These are phyloP conservation scores for Viridothelium virens DNA, from an alignment of 495 filamentous ascomycete genomes.

Conservation along the genomic window DNA sequence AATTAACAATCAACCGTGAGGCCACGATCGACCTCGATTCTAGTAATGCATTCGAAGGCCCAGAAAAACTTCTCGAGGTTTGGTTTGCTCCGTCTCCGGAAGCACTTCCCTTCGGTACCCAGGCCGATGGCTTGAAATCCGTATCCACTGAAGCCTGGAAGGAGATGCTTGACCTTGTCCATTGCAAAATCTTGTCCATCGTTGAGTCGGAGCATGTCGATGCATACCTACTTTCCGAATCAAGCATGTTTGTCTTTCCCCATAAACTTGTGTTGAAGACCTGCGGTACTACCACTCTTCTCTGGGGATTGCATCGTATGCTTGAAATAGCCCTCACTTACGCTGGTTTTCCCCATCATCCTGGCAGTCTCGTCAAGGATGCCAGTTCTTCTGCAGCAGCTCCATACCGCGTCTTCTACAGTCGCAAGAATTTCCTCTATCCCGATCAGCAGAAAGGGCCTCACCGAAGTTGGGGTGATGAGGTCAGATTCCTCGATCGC, in stretches of 20 bases:
- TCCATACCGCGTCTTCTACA: constrained; percentile 96
- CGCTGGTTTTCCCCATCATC: constrained; percentile 72
- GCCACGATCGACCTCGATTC: constrained; percentile 92
- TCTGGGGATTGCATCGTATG: constrained; percentile 79
- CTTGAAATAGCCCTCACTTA: constrained; percentile 81
- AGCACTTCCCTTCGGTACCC: constrained; percentile 60
- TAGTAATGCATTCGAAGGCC: constrained; percentile 94
- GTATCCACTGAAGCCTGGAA: constrained; percentile 83
- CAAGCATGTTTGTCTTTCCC: constrained; percentile 99
- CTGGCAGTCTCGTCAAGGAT: constrained; percentile 45
- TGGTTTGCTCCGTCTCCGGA: constrained; percentile 85
- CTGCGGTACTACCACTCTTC: constrained; percentile 91
- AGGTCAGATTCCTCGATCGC: constrained; percentile 83
- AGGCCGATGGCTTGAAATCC: constrained; percentile 74
- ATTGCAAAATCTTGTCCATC: constrained; percentile 95
- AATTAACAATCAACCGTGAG: constrained; percentile 94
- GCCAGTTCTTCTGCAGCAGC: constrained; percentile 64
- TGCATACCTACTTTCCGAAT: constrained; percentile 95
- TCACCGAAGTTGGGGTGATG: constrained; percentile 94
- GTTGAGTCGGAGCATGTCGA: constrained; percentile 93
- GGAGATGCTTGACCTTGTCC: constrained; percentile 93
- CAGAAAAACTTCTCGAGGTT: constrained; percentile 96
- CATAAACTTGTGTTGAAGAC: constrained; percentile 99
- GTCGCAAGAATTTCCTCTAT: constrained; percentile 95
- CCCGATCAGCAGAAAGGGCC: constrained; percentile 90